These are phyloP conservation scores for Globisporangium parvum DNA, from an alignment of 352 stramenopile genomes.

Conservation along the genomic window DNA sequence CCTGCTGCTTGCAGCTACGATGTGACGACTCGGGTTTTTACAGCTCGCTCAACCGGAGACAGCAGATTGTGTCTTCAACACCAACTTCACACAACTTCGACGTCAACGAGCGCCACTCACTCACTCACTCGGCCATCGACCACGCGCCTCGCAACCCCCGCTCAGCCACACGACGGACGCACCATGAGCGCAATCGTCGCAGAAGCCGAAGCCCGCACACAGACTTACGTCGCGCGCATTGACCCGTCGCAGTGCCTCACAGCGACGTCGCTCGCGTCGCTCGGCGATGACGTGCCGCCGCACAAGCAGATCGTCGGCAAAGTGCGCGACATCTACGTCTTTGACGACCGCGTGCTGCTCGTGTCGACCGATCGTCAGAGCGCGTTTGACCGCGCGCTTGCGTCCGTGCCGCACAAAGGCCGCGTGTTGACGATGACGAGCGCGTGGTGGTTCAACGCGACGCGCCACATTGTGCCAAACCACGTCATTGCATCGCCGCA, in stretches of 20 bases:
- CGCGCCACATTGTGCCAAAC: conserved; percentile 95
- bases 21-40: no score
- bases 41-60: no score
- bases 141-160: no score
- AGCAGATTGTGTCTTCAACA: not conserved
- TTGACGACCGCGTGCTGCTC: conserved; percentile 87
- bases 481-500: conserved; percentile 94
- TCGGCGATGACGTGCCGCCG: conserved; percentile 27
- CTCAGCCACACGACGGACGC: not conserved
- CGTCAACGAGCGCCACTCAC: no score
- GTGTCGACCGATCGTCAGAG: conserved; percentile 98
- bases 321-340: conserved; percentile 92
- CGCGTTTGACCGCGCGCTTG: conserved; percentile 96
- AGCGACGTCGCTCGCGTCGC: conserved; percentile 42
- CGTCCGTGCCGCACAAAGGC: conserved; percentile 96
- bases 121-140: not conserved
- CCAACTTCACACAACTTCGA: not conserved
- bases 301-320: conserved; percentile 77
- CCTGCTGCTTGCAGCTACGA: no score
- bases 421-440: conserved; percentile 96
- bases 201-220: conserved; percentile 61
- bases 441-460: conserved; percentile 95
- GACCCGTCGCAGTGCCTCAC: conserved; percentile 35
- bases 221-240: conserved; percentile 62
- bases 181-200: conserved; percentile 39